Evolutionary conservation across 2,329 filamentous ascomycete species (phyloP).

Genomic region (Onygenales sp.): DNA sequence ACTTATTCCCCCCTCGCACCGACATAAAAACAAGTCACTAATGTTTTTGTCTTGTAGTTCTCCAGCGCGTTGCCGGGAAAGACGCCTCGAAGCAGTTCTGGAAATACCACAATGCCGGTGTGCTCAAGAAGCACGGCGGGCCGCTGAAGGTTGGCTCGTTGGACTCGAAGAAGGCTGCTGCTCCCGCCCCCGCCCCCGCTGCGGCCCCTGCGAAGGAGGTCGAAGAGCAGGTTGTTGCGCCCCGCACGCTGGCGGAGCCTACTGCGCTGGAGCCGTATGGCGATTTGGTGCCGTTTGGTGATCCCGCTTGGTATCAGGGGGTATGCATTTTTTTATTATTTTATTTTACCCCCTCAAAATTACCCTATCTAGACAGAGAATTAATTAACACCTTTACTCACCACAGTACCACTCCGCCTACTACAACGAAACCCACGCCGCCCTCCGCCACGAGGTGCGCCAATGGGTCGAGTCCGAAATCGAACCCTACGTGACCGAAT

Average conservation of each 20-base stretch:
- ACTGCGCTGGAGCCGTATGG: constrained; percentile 76
- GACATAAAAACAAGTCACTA: not conserved
- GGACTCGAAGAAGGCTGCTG: constrained; percentile 66
- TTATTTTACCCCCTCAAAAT: not conserved
- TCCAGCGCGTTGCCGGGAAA: constrained; percentile 56
- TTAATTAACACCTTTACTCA: constrained; percentile 6
- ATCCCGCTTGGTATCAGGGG: constrained; percentile 90
- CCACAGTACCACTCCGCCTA: constrained; percentile 85
- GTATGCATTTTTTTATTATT: constrained; percentile 43
- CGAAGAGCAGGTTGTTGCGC: constrained; percentile 49
- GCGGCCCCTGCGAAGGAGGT: constrained; percentile 38
- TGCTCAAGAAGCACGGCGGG: constrained; percentile 53
- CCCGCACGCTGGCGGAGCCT: constrained; percentile 40
- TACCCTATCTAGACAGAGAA: not conserved
- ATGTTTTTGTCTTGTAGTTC: constrained; percentile 38
- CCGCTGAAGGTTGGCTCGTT: constrained; percentile 61
- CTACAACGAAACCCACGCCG: constrained; percentile 88
- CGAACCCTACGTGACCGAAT: constrained; percentile 86
- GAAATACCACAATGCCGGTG: constrained; percentile 54
- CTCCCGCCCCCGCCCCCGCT: constrained; percentile 40
- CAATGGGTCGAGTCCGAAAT: constrained; percentile 85
- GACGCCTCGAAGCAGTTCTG: constrained; percentile 61
- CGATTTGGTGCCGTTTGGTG: constrained; percentile 78
- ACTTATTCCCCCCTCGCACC: not conserved
- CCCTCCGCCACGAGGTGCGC: constrained; percentile 80